These are phyloP conservation scores for Pyrenula massariospora DNA, from an alignment of 495 filamentous ascomycete species.

Conservation along the genomic window DNA sequence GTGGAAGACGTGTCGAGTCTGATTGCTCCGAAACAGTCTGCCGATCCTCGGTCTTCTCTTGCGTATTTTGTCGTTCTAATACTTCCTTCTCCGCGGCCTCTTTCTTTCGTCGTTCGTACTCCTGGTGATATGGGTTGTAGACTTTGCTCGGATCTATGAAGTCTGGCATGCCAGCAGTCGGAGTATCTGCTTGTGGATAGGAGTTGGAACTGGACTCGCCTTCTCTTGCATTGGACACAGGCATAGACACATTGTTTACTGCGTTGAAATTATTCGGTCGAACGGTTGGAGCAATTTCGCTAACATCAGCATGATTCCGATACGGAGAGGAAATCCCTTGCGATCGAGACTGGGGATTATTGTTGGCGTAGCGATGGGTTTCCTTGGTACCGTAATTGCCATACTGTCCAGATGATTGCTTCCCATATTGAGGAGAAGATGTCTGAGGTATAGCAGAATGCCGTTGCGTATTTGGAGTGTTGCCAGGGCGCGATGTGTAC, in stretches of 20 bases:
- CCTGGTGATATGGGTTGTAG: constrained; percentile 12
- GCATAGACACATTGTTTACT: background rate
- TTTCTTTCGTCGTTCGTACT: constrained; percentile 11
- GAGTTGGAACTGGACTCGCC: background rate
- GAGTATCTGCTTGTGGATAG: background rate
- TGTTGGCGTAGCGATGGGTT: background rate
- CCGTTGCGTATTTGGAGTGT: constrained; percentile 5
- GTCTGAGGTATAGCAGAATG: background rate
- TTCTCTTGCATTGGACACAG: background rate
- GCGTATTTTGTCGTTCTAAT: background rate
- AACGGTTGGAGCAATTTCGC: background rate
- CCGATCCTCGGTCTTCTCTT: background rate
- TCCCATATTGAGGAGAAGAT: background rate
- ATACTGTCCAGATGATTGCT: background rate
- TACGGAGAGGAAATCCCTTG: background rate
- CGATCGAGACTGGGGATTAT: background rate
- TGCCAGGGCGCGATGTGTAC: constrained; percentile 4
- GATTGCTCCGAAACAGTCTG: background rate
- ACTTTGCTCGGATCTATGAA: constrained; percentile 17
- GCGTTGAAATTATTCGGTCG: background rate
- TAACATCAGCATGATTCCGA: background rate
- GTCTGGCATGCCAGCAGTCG: constrained; percentile 2
- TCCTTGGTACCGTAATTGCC: background rate
- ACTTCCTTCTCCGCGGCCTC: constrained; percentile 4
- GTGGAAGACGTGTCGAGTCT: background rate